A percentile compares a stretch with the other conserved stretches of the same genome.
phyloP scores from a whole-genome alignment of 2,329 filamentous ascomycete species.

The Herpomyces periplanetae region DNA sequence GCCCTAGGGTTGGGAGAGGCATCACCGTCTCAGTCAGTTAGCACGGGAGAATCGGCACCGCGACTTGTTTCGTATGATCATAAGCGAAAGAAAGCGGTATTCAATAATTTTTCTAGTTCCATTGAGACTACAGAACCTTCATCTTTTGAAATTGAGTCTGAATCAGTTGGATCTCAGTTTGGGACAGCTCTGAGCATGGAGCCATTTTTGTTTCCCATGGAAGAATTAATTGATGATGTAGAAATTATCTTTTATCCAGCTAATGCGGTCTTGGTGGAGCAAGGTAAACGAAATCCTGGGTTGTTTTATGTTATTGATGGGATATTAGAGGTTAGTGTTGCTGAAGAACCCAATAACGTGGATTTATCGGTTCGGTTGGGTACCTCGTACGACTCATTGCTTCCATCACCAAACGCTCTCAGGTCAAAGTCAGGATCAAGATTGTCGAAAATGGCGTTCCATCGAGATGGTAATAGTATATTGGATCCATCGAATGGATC shows the following conservation, averaged over 20 bases:
- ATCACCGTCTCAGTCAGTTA: slow-evolving; percentile 22
- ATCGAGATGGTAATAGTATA: too few relatives aligned
- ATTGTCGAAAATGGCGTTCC: too few relatives aligned
- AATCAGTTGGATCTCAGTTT: slow-evolving; percentile 25
- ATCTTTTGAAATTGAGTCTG: slow-evolving; percentile 42
- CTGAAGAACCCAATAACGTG: slow-evolving; percentile 19
- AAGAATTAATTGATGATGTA: slow-evolving; percentile 59
- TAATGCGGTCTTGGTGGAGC: slow-evolving; percentile 67
- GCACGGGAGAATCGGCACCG: slow-evolving; percentile 39
- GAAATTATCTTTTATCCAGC: slow-evolving; percentile 95
- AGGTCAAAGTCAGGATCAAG: slow-evolving; percentile 8
- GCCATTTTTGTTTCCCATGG: slow-evolving; percentile 21
- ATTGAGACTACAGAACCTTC: slow-evolving; percentile 48
- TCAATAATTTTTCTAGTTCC: slow-evolving; percentile 59
- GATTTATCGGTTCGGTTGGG: slow-evolving; percentile 9
- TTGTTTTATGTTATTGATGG: slow-evolving; percentile 93
- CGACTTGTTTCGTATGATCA: slow-evolving; percentile 48
- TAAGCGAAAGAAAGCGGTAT: slow-evolving; percentile 33
- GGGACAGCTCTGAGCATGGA: slow-evolving; percentile 13
- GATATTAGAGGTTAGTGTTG: slow-evolving; percentile 73
- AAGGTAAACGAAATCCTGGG: slow-evolving; percentile 81
- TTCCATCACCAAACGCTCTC: neutral
- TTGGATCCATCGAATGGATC: too few relatives aligned
- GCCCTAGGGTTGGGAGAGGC: slow-evolving; percentile 43
- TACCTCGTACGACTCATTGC: slow-evolving; percentile 9